These are phyloP conservation scores for Calophaca sinica DNA, from an alignment of 306 rosid genomes.

Conservation along the genomic window DNA sequence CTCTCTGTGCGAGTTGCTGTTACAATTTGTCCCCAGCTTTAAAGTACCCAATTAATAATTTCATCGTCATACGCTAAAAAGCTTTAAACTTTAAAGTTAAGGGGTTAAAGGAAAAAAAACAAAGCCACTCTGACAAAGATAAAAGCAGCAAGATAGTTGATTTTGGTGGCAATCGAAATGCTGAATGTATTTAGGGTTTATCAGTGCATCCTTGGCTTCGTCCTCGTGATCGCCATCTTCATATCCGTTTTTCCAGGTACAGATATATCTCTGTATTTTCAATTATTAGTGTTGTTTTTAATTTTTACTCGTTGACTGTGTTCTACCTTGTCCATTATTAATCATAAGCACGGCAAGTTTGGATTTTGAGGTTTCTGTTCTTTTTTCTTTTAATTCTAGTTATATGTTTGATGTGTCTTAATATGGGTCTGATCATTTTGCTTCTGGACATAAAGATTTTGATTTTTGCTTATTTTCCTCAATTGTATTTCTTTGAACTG, in stretches of 20 bases:
- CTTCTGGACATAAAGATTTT: neutral
- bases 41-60: slow-evolving; percentile 41
- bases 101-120: slow-evolving; percentile 35
- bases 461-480: neutral
- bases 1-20: neutral
- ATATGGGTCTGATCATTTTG: slow-evolving; percentile 39
- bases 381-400: slow-evolving; percentile 2
- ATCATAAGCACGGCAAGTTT: slow-evolving; percentile 12
- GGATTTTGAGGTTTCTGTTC: slow-evolving; percentile 17
- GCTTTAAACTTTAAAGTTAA: slow-evolving; percentile 34
- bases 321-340: neutral
- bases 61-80: slow-evolving; percentile 41
- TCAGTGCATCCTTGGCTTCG: slow-evolving; percentile 42
- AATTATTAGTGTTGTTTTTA: neutral
- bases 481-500: slow-evolving; percentile 6
- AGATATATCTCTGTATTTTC: neutral
- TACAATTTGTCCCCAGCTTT: neutral
- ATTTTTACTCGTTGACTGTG: neutral
- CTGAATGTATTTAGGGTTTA: slow-evolving; percentile 57
- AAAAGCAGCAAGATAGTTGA: slow-evolving; percentile 2
- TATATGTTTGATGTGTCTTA: slow-evolving; percentile 15
- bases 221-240: slow-evolving; percentile 43
- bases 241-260: slow-evolving; percentile 45
- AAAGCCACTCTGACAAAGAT: neutral
- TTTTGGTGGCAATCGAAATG: slow-evolving; percentile 49